Evolutionary conservation across 176 grass and related monocot genomes (phyloP).

Genomic region (Cymbopogon citratus): DNA sequence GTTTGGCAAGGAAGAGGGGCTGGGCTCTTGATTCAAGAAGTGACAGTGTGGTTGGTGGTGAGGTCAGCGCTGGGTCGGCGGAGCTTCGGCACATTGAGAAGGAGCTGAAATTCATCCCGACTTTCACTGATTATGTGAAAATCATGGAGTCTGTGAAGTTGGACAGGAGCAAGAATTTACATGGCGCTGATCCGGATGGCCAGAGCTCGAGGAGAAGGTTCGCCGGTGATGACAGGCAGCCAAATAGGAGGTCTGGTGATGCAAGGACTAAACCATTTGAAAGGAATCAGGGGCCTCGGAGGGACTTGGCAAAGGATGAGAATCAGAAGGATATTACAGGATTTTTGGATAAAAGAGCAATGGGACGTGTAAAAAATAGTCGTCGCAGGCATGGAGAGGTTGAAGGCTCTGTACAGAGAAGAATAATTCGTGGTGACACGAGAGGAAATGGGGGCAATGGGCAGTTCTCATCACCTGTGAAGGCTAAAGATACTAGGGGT

Average conservation of each 20-base stretch:
- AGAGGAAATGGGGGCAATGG: neutral
- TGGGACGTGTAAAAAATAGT: neutral
- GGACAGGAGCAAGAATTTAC: conserved; percentile 52
- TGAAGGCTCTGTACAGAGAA: conserved; percentile 36
- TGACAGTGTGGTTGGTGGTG: conserved; percentile 23
- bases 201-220: conserved; percentile 34
- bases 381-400: conserved; percentile 1
- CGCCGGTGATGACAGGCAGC: neutral
- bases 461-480: conserved; percentile 22
- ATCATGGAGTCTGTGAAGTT: conserved; percentile 88
- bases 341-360: conserved; percentile 23
- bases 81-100: conserved; percentile 63
- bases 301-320: conserved; percentile 2
- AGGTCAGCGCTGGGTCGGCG: conserved; percentile 13
- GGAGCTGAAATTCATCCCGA: conserved; percentile 68
- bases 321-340: conserved; percentile 4
- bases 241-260: conserved; percentile 16
- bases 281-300: conserved; percentile 13
- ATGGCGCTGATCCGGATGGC: conserved; percentile 26
- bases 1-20: conserved; percentile 32
- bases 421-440: conserved; percentile 25
- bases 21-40: conserved; percentile 23
- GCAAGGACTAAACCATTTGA: conserved; percentile 32
- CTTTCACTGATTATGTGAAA: conserved; percentile 94
- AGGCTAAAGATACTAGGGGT: conserved; percentile 19